phyloP scores from a whole-genome alignment of 805 yeast genomes.

The Teunomyces stri region DNA sequence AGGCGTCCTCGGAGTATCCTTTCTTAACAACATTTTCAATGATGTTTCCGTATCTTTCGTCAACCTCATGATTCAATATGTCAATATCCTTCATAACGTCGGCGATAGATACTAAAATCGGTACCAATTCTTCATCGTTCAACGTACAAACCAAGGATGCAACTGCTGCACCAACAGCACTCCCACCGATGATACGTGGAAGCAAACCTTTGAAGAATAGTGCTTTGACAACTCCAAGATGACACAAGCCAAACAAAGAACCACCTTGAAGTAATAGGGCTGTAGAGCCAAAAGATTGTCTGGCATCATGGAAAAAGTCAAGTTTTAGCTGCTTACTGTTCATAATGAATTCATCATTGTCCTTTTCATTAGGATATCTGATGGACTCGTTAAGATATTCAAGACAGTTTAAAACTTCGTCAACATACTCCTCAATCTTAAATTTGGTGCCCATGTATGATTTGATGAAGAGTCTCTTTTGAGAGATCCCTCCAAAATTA shows the following conservation, averaged over 20 bases:
- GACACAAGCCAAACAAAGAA: constrained; percentile 89
- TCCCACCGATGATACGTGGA: constrained; percentile 86
- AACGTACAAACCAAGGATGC: constrained; percentile 82
- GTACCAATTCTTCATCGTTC: constrained; percentile 61
- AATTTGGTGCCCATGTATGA: constrained; percentile 86
- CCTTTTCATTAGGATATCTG: constrained; percentile 24
- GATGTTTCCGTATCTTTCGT: constrained; percentile 62
- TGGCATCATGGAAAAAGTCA: constrained; percentile 81
- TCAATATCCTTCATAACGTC: constrained; percentile 45
- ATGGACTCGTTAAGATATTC: constrained; percentile 52
- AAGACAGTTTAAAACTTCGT: constrained; percentile 70
- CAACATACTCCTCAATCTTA: constrained; percentile 81
- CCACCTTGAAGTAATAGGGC: constrained; percentile 94
- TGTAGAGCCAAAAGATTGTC: constrained; percentile 85
- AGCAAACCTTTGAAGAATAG: constrained; percentile 70
- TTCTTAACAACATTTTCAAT: constrained; percentile 72
- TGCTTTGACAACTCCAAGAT: constrained; percentile 87
- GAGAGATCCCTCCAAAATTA: constrained; percentile 89
- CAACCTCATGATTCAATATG: constrained; percentile 50
- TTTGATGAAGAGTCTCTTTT: constrained; percentile 72
- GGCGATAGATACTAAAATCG: constrained; percentile 37
- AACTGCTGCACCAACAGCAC: constrained; percentile 91
- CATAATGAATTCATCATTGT: constrained; percentile 35
- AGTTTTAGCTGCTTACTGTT: constrained; percentile 56
- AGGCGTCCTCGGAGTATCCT: constrained; percentile 84